Percentiles rank a stretch among this genome's conserved stretches.
Evolutionary conservation across 371 early-diverging fungal species (phyloP).

Genomic region (Gilbertella persicaria): DNA sequence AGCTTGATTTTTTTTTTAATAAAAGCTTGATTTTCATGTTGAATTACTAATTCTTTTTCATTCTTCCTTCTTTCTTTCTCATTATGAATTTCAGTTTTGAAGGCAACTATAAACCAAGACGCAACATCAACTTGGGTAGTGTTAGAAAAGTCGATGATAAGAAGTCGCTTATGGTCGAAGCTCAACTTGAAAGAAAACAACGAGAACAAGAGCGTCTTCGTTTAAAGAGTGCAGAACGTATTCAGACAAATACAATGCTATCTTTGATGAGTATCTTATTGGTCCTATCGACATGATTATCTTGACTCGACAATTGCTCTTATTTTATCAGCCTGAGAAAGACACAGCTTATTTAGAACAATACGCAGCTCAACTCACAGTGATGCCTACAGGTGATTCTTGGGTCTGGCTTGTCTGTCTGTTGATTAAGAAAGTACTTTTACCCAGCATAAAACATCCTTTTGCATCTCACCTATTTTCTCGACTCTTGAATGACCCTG

Average conservation of each 20-base stretch:
- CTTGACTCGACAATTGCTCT: constrained; percentile 16
- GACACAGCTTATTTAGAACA: constrained; percentile 2
- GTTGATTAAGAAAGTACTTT: constrained; percentile 23
- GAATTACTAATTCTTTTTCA: too few relatives aligned
- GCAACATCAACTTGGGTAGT: constrained; percentile 84
- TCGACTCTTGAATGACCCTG: neutral
- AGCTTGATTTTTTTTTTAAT: too few relatives aligned
- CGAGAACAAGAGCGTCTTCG: constrained; percentile 74
- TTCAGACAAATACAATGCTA: constrained; percentile 58
- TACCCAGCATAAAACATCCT: constrained; percentile 5
- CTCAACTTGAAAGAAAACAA: constrained; percentile 73
- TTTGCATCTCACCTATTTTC: constrained; percentile 1
- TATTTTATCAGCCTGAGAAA: constrained; percentile 18
- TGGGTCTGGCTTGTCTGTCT: constrained; percentile 26
- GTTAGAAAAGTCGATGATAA: constrained; percentile 63
- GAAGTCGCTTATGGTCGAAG: constrained; percentile 65
- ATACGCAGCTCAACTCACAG: neutral
- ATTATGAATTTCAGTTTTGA: constrained; percentile 68
- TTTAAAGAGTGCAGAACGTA: constrained; percentile 55
- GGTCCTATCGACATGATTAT: neutral
- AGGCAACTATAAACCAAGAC: constrained; percentile 69
- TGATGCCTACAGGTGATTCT: constrained; percentile 16
- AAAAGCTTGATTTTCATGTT: too few relatives aligned
- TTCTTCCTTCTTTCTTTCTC: neutral
- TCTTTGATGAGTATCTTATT: too few relatives aligned